Conservation (phyloP, 2,329 filamentous ascomycete genomes). For the Fusarium illudens region DNA sequence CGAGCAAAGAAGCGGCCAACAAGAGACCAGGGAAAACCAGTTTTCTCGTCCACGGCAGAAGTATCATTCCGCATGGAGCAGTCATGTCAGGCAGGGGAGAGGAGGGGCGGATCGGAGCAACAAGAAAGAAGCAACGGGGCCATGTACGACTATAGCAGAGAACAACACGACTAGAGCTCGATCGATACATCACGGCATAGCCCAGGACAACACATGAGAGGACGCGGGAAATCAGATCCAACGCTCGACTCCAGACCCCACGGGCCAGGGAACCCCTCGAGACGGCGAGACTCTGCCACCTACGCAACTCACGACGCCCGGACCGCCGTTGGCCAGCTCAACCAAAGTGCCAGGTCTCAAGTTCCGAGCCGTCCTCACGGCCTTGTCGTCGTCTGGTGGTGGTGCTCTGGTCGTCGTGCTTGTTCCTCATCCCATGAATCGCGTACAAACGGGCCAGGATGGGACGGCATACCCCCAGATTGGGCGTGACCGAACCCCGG, state of each 20-base stretch:
- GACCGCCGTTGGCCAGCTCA: slow-evolving; percentile 18
- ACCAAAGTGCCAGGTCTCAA: background rate
- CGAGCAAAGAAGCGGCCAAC: slow-evolving; percentile 11
- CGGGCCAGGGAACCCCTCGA: slow-evolving; percentile 18
- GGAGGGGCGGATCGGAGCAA: slow-evolving; percentile 11
- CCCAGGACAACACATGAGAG: slow-evolving; percentile 22
- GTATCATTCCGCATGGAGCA: slow-evolving; percentile 15
- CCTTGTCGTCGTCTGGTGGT: background rate
- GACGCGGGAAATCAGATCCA: slow-evolving; percentile 14
- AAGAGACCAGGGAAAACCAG: slow-evolving; percentile 8
- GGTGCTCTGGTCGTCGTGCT: background rate
- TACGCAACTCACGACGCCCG: slow-evolving; percentile 7
- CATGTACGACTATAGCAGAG: background rate
- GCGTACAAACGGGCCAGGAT: slow-evolving; percentile 1
- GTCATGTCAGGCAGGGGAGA: slow-evolving; percentile 9
- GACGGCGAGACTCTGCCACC: slow-evolving; percentile 5
- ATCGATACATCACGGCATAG: slow-evolving; percentile 18
- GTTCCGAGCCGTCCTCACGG: background rate
- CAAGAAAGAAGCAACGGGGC: slow-evolving; percentile 10
- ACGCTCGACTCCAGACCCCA: slow-evolving; percentile 10
- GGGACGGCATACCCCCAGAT: slow-evolving; percentile 21
- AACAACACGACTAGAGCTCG: slow-evolving; percentile 29
- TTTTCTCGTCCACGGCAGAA: slow-evolving; percentile 12
- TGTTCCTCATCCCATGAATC: slow-evolving; percentile 17
- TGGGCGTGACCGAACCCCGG: slow-evolving; percentile 23